These are phyloP conservation scores for Pleoardoris graminearum DNA, from an alignment of 2,329 filamentous ascomycete genomes.

Conservation along the genomic window DNA sequence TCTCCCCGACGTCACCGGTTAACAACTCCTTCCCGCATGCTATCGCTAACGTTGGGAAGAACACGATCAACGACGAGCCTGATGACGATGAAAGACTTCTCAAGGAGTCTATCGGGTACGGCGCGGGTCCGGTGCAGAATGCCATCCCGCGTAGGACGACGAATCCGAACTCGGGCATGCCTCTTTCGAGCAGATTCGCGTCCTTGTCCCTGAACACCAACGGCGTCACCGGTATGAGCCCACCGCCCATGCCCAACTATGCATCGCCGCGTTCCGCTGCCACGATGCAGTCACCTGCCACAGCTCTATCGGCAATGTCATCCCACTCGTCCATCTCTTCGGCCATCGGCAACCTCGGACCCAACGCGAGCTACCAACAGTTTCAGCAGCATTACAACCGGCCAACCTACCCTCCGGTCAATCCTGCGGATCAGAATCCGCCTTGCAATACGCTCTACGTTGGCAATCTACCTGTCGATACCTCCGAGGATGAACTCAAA, in stretches of 20 bases:
- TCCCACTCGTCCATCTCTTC: conserved; percentile 61
- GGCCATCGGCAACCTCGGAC: conserved; percentile 53
- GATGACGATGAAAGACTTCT: conserved; percentile 75
- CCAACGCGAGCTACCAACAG: conserved; percentile 59
- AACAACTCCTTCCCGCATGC: conserved; percentile 69
- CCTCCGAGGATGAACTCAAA: conserved; percentile 94
- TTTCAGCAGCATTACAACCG: conserved; percentile 61
- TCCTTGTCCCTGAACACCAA: conserved; percentile 72
- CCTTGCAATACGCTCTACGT: conserved; percentile 98
- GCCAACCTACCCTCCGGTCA: conserved; percentile 79
- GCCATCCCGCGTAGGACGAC: conserved; percentile 67
- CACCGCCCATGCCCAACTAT: conserved; percentile 60
- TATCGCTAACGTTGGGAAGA: conserved; percentile 61
- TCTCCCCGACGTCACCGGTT: conserved; percentile 74
- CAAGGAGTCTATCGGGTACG: conserved; percentile 72
- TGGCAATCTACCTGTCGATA: conserved; percentile 91
- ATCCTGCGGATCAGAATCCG: conserved; percentile 93
- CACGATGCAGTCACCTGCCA: conserved; percentile 55
- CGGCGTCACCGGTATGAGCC: conserved; percentile 49
- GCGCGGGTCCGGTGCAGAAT: conserved; percentile 62
- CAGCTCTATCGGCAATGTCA: conserved; percentile 46
- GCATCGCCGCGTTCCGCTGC: conserved; percentile 54
- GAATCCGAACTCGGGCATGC: conserved; percentile 72
- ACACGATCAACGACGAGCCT: conserved; percentile 69
- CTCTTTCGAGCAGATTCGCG: conserved; percentile 65